phyloP scores from a whole-genome alignment of 1,139 yeast species.

The Blastobotrys malaysiensis region DNA sequence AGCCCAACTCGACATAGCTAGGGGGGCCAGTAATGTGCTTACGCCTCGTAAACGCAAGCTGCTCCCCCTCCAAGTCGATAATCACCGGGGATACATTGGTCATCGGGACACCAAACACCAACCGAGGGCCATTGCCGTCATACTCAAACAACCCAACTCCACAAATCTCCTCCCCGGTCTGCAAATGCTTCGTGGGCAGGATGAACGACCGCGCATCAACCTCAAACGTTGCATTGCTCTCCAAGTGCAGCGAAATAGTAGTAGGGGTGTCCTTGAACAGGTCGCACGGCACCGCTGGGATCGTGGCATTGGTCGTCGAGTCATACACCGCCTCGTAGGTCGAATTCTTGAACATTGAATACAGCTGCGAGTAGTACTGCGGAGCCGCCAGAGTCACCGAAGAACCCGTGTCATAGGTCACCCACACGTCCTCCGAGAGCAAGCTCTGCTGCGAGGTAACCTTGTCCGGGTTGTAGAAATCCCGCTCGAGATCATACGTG shows the following conservation, averaged over 20 bases:
- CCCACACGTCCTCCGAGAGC: neutral
- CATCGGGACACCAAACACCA: neutral
- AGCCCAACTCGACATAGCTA: neutral
- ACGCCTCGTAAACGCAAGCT: neutral
- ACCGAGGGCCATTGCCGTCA: neutral
- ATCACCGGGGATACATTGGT: neutral
- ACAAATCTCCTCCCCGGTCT: neutral
- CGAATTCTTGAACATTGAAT: neutral
- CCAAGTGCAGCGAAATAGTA: neutral
- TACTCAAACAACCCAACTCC: neutral
- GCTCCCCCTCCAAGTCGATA: neutral
- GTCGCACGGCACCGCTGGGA: neutral
- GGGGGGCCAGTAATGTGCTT: neutral
- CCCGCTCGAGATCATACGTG: neutral
- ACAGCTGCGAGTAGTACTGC: neutral
- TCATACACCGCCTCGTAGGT: neutral
- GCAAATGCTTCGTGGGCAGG: neutral
- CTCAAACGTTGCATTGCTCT: neutral
- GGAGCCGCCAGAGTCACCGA: neutral
- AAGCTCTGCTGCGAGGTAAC: neutral
- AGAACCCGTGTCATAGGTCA: neutral
- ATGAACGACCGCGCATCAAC: neutral
- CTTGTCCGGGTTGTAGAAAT: neutral
- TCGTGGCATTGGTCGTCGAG: neutral
- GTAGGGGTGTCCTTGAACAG: neutral